Percentiles rank a stretch among this genome's conserved stretches.
Evolutionary conservation across 768 basidiomycete genomes (phyloP).

Genomic region (Trametopsis cervina): DNA sequence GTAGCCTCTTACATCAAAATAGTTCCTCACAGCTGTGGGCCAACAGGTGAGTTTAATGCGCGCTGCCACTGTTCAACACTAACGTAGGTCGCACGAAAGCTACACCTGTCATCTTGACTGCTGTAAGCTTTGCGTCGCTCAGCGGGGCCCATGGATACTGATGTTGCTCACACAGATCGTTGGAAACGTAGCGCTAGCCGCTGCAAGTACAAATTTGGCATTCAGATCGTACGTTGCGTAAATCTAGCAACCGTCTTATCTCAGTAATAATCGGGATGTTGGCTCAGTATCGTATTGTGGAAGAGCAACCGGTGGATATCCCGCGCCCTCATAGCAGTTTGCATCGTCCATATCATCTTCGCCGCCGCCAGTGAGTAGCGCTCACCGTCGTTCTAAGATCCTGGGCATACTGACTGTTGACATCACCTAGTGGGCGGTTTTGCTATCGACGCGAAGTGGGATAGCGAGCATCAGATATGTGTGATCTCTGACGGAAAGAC

Average conservation of each 20-base stretch:
- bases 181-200: constrained; percentile 4
- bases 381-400: neutral
- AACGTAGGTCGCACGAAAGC: neutral
- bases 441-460: neutral
- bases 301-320: neutral
- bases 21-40: neutral
- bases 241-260: neutral
- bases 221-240: constrained; percentile 2
- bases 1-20: neutral
- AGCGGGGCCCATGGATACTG: too few relatives aligned
- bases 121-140: neutral
- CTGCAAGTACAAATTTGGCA: constrained; percentile 7
- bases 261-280: too few relatives aligned
- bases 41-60: neutral
- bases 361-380: neutral
- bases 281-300: constrained; percentile 2
- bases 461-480: neutral
- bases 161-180: too few relatives aligned
- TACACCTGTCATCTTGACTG: neutral
- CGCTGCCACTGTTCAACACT: neutral
- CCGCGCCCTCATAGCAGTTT: neutral
- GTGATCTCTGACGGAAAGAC: neutral
- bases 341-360: neutral
- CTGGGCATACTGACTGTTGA: neutral
- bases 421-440: neutral